These are phyloP conservation scores for Rhododendron griersonianum DNA, from an alignment of 148 eudicot genomes.

Conservation along the genomic window DNA sequence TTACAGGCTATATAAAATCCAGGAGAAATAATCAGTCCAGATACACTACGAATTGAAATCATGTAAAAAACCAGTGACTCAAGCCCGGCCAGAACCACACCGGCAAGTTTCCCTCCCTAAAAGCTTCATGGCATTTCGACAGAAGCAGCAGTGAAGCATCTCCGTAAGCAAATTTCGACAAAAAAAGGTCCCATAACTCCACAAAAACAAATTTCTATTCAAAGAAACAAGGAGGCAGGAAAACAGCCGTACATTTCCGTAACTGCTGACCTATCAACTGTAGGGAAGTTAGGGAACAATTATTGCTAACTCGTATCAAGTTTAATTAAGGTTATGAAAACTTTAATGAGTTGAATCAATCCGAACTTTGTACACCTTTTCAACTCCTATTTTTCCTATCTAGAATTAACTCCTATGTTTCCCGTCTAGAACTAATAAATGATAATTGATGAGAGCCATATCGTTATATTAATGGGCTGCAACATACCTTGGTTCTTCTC, in stretches of 20 bases:
- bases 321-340: not conserved
- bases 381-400: not conserved
- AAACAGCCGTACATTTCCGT: not conserved
- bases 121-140: not conserved
- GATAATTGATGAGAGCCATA: not conserved
- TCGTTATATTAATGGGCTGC: not conserved
- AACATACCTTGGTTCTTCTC: constrained; percentile 28
- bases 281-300: not conserved
- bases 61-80: not conserved
- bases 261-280: not conserved
- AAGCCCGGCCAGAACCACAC: not conserved
- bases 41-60: not conserved
- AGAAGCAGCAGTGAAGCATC: not conserved
- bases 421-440: not conserved
- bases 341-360: not conserved
- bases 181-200: not conserved
- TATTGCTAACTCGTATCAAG: not conserved
- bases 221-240: not conserved
- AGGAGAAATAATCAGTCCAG: not conserved
- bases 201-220: not conserved
- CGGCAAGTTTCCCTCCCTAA: not conserved
- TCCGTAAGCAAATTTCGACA: not conserved
- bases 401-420: too few relatives aligned
- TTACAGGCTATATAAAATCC: constrained; percentile 32
- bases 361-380: not conserved